Evolutionary conservation across 1,139 yeast species (phyloP).

Genomic region (Lodderomyces parapsilosis): DNA sequence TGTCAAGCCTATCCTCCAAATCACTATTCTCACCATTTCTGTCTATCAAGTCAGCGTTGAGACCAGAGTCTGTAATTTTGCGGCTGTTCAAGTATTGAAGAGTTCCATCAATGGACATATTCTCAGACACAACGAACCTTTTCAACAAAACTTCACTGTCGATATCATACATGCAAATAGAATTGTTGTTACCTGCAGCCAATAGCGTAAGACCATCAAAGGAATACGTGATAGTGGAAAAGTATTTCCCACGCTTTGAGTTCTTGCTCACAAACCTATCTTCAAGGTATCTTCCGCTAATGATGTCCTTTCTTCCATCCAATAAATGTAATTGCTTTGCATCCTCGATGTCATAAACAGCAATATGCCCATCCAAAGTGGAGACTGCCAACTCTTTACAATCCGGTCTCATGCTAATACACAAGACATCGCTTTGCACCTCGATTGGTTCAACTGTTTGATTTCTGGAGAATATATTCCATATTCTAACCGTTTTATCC

Average conservation of each 20-base stretch:
- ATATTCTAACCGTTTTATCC: constrained; percentile 91
- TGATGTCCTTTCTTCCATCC: constrained; percentile 82
- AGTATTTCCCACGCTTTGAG: constrained; percentile 79
- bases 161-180: constrained; percentile 87
- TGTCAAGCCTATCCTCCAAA: constrained; percentile 76
- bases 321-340: constrained; percentile 81
- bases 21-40: constrained; percentile 85
- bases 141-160: constrained; percentile 81
- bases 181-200: constrained; percentile 93
- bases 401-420: constrained; percentile 86
- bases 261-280: constrained; percentile 82
- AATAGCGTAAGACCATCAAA: constrained; percentile 85
- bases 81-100: constrained; percentile 73
- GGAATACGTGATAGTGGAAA: constrained; percentile 79
- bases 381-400: constrained; percentile 87
- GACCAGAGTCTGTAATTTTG: constrained; percentile 83
- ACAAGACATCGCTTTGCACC: constrained; percentile 79
- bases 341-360: constrained; percentile 78
- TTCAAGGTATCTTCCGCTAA: constrained; percentile 80
- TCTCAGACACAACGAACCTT: constrained; percentile 80
- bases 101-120: constrained; percentile 92
- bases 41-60: constrained; percentile 74
- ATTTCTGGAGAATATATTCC: constrained; percentile 88
- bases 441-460: constrained; percentile 90
- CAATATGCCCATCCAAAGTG: constrained; percentile 84